Conservation (phyloP, 2,329 filamentous ascomycete genomes). For the Pseudogymnoascus sp. region DNA sequence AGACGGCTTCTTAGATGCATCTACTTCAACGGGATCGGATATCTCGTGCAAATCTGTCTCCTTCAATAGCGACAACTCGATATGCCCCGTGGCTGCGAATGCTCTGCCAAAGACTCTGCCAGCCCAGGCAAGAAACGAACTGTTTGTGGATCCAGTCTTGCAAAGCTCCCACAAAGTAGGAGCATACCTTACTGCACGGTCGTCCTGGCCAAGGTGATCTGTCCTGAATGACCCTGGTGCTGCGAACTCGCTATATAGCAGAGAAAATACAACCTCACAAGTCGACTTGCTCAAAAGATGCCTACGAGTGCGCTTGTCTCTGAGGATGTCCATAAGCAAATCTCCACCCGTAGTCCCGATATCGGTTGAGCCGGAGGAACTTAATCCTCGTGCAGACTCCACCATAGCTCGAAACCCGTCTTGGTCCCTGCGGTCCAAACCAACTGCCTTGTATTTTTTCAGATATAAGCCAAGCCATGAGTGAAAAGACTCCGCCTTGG, state of each 20-base stretch:
- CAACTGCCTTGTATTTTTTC: slow-evolving; percentile 48
- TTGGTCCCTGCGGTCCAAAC: slow-evolving; percentile 39
- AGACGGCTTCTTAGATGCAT: background rate
- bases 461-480: slow-evolving; percentile 69
- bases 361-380: slow-evolving; percentile 60
- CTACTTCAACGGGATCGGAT: background rate
- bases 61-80: slow-evolving; percentile 51
- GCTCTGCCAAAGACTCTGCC: slow-evolving; percentile 76
- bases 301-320: slow-evolving; percentile 55
- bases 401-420: slow-evolving; percentile 59
- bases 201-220: slow-evolving; percentile 63
- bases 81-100: slow-evolving; percentile 67
- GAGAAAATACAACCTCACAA: slow-evolving; percentile 58
- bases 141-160: slow-evolving; percentile 51
- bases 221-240: slow-evolving; percentile 47
- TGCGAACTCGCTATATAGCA: slow-evolving; percentile 69
- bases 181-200: slow-evolving; percentile 52
- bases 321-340: slow-evolving; percentile 69
- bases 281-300: slow-evolving; percentile 64
- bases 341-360: slow-evolving; percentile 68
- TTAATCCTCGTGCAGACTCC: slow-evolving; percentile 58
- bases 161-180: slow-evolving; percentile 71
- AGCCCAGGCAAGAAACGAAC: slow-evolving; percentile 74
- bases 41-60: slow-evolving; percentile 45
- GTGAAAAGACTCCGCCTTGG: slow-evolving; percentile 67